Evolutionary conservation across 1,284 basidiomycete species (phyloP).

Genomic region (Jaminaea rosea): DNA sequence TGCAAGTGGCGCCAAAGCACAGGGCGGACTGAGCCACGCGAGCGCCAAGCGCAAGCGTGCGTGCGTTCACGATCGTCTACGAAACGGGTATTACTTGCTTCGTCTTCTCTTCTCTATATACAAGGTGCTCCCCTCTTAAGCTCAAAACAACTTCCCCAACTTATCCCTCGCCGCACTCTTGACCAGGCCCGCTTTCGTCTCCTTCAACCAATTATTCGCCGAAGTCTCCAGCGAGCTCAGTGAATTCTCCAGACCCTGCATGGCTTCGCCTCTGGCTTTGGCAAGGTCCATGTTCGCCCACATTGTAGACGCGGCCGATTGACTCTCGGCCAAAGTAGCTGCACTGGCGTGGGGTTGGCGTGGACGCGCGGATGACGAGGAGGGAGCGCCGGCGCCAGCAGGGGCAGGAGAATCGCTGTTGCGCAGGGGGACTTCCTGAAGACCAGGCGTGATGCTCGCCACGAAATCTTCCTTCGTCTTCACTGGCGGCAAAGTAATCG

Average conservation of each 20-base stretch:
- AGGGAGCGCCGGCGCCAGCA: neutral
- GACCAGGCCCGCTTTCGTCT: constrained; percentile 1
- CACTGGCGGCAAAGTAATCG: constrained; percentile 6
- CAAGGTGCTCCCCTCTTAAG: no score
- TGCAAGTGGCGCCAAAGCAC: no score
- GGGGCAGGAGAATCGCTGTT: no score
- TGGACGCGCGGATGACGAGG: neutral
- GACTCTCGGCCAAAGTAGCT: neutral
- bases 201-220: constrained; percentile 6
- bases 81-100: no score
- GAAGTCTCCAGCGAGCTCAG: constrained; percentile 5
- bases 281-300: constrained; percentile 4
- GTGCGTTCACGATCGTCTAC: no score
- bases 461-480: constrained; percentile 1
- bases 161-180: constrained; percentile 9
- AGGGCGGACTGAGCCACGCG: no score
- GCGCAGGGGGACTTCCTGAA: neutral
- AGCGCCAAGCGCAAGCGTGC: no score
- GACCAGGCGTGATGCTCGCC: neutral
- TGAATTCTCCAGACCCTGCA: constrained; percentile 5
- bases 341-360: neutral
- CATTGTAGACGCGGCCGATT: neutral
- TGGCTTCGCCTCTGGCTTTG: constrained; percentile 5
- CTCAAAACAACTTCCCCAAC: neutral
- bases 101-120: no score